Evolutionary conservation across 805 yeast genomes (phyloP), one percentile per base, ranked within the genome.

Genomic region (Grigorovia yakushimaensis): DNA sequence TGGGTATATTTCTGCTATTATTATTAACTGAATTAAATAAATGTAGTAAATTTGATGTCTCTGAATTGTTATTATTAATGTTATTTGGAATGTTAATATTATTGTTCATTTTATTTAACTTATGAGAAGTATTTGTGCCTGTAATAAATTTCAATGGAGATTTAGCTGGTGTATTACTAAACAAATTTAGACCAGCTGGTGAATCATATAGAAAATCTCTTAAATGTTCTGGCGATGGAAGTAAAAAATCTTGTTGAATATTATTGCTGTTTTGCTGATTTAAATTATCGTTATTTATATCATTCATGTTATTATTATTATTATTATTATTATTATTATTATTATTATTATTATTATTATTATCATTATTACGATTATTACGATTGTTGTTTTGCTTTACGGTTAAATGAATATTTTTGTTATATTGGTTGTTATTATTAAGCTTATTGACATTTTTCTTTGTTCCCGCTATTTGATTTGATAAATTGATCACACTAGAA

Each of bases 201-300:
- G 67, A 62, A 19, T 62, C 67, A 10, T 61, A 55, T 39, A 64
- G 47, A 42, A 63, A 62, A 43, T 64, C 68, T 49, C 58, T 59
- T 41, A 64, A 55, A 45, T 63, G 65, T 43, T 62, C 68, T 8
- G 68, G 68, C 13, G 67, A 62, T 1, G 64, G 55, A 44, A 64
- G 49, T 39, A 63, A 44, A 52, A 63, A 61, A 38, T 64, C 68
- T 44, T 56, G 59, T 17, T 59, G 57, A 36, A 58, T 51, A 40
- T 49, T 50, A 37, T 45, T 51, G 33, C 35, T 46, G 22, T 44
- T 48, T 30, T 37, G 23, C 10, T 38, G 20, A 22, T 42, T 43
- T 5, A 21, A 17, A n/a, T 10, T 19, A 20, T 22, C 22, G 9
- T 20, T 36, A 18, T 27, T 39, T 30, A 17, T 17, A 20, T 44